phyloP scores from a whole-genome alignment of 495 filamentous ascomycete genomes.

The Poronia punctata region DNA sequence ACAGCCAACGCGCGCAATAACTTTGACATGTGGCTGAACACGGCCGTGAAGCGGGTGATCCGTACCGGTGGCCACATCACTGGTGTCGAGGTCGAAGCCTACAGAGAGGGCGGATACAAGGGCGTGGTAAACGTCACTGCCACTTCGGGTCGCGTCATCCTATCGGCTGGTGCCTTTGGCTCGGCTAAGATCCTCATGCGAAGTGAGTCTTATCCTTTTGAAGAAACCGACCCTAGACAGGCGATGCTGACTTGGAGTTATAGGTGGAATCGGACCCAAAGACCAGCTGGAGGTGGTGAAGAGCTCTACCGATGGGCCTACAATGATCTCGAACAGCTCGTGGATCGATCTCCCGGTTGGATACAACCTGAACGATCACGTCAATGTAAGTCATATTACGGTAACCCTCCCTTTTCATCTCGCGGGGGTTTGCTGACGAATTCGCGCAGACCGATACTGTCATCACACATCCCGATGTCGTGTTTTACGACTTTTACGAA shows the following conservation, averaged over 20 bases:
- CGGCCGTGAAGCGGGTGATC: constrained; percentile 58
- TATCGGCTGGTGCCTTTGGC: constrained; percentile 65
- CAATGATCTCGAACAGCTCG: constrained; percentile 39
- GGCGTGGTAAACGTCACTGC: constrained; percentile 55
- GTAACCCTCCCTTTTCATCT: neutral
- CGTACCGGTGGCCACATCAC: constrained; percentile 54
- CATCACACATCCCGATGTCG: constrained; percentile 53
- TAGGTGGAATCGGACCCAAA: constrained; percentile 52
- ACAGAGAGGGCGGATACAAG: constrained; percentile 45
- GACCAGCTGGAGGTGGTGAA: constrained; percentile 51
- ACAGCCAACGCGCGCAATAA: constrained; percentile 52
- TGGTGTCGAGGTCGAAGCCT: constrained; percentile 60
- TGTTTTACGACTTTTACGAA: constrained; percentile 58
- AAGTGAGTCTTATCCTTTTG: constrained; percentile 10
- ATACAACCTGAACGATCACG: constrained; percentile 62
- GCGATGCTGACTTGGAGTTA: constrained; percentile 35
- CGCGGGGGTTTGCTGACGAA: constrained; percentile 7
- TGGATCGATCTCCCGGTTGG: constrained; percentile 70
- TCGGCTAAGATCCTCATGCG: constrained; percentile 57
- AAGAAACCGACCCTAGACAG: no score
- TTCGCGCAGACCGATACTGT: constrained; percentile 49
- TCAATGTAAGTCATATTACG: constrained; percentile 33
- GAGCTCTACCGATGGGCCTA: constrained; percentile 41
- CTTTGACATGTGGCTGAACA: constrained; percentile 61
- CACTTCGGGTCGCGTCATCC: constrained; percentile 56